These are phyloP conservation scores for Sporothrix euskadiensis DNA, from an alignment of 2,329 filamentous ascomycete species.

Conservation along the genomic window DNA sequence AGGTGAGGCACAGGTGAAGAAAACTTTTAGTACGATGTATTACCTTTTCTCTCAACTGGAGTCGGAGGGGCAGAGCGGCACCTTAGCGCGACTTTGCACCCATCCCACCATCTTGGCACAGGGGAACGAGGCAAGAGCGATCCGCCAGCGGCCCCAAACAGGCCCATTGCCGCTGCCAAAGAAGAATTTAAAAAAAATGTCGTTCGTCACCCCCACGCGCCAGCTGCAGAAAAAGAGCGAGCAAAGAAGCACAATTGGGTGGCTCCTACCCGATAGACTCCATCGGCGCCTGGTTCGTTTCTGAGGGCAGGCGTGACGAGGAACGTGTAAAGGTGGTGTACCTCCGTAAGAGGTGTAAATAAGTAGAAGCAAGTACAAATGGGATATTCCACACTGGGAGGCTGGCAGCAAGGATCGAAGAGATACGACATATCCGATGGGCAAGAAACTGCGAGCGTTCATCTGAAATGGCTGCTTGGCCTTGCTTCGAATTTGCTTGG, in stretches of 20 bases:
- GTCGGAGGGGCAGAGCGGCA: slow-evolving; percentile 18
- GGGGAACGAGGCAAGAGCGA: slow-evolving; percentile 1
- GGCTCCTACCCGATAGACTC: not conserved
- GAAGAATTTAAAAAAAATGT: not conserved
- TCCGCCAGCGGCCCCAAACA: not conserved
- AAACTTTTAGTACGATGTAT: not conserved
- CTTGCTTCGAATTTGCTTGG: not conserved
- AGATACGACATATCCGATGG: not conserved
- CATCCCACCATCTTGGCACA: slow-evolving; percentile 23
- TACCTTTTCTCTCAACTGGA: not conserved
- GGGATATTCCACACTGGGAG: not conserved
- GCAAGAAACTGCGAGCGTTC: not conserved
- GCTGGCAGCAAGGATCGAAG: not conserved
- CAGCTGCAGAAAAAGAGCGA: slow-evolving; percentile 15
- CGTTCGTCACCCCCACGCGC: slow-evolving; percentile 10
- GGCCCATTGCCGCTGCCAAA: not conserved
- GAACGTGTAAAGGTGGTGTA: not conserved
- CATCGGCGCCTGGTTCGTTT: not conserved
- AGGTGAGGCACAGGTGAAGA: slow-evolving; percentile 17
- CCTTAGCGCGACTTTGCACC: slow-evolving; percentile 12
- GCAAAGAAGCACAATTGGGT: slow-evolving; percentile 13
- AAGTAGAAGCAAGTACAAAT: not conserved
- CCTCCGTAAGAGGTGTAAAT: not conserved
- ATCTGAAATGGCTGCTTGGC: not conserved
- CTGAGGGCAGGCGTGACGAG: not conserved